Percentiles rank a stretch among this genome's conserved stretches.
These are phyloP conservation scores for Fusarium sp. DNA, from an alignment of 2,329 filamentous ascomycete species.

Conservation along the genomic window DNA sequence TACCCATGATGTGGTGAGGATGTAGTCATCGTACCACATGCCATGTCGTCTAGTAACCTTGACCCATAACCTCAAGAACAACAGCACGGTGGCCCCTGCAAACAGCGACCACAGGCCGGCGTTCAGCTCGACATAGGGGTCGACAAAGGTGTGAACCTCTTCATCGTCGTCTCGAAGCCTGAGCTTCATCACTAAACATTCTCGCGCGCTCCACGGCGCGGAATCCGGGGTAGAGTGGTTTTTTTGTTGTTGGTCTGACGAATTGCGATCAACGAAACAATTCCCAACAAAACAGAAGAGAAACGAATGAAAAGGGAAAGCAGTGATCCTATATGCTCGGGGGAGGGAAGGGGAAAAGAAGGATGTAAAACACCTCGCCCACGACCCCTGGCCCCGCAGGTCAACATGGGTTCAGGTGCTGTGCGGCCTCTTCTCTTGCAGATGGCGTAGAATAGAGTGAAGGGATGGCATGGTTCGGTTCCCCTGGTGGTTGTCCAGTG, in stretches of 20 bases:
- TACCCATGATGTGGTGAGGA: conserved; percentile 51
- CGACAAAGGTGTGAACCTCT: conserved; percentile 42
- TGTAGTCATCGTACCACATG: conserved; percentile 53
- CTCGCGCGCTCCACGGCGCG: conserved; percentile 9
- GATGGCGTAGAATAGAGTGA: background rate
- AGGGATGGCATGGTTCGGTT: background rate
- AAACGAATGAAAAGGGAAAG: conserved; percentile 4
- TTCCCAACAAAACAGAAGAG: background rate
- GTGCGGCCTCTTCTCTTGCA: background rate
- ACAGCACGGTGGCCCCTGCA: conserved; percentile 44
- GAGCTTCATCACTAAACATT: conserved; percentile 37
- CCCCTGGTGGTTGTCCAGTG: background rate
- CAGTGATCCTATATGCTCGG: background rate
- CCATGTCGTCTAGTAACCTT: conserved; percentile 50
- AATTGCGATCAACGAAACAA: conserved; percentile 10
- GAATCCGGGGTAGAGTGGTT: background rate
- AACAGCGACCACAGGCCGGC: conserved; percentile 49
- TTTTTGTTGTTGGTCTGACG: background rate
- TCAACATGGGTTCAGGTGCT: background rate
- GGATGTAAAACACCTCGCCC: background rate
- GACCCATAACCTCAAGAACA: conserved; percentile 47
- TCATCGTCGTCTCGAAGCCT: conserved; percentile 40
- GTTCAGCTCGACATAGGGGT: conserved; percentile 46
- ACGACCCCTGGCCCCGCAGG: conserved; percentile 2
- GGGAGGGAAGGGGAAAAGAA: conserved; percentile 28